Base-by-base conservation (phyloP, 345 rosid species). In the Sonneratia caseolaris region DNA sequence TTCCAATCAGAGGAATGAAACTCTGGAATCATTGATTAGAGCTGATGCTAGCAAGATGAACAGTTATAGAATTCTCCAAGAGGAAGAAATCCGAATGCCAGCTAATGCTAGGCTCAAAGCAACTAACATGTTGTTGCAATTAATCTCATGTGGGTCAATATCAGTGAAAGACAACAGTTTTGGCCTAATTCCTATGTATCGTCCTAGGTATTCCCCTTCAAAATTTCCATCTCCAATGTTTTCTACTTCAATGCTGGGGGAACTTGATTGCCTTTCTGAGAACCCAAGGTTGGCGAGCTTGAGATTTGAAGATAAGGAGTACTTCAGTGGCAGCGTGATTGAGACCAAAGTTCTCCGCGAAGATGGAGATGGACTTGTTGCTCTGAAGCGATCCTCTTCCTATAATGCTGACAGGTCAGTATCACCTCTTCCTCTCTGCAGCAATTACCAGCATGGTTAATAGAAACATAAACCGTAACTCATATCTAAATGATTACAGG, bases 61-160 rank as follows among this genome's bases (percentile, higher is more conserved):
- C 78, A 89, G 97, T 75, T 92, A 90, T 75, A 86, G 97, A 83
- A 92, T 92, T 76, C 88, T 86, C 69, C 87, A 86, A 72, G 90
- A 86, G 84, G 98, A 89, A 78, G 94, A 90, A 19, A 70, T 87
- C 71, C 87, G 88, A 74, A 80, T 87, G 82, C 86, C 91, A 1
- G 65, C 79, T 78, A 80, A 84, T 68, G 72, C 91, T 16, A 88
- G 89, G 79, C 79, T 92, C 69, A 92, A 86, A 79, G 92, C 97
- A 61, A 76, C 92, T 5, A 89, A 77, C 76, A 82, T 90, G 89
- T 72, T 95, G 76, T 81, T 95, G 97, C 99, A 95, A 55, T 76
- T 95, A 86, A 92, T 95, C 77, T 92, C 99, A 0, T 92, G 99
- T 55, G 99, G 99, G 15, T 95, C 98, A 36, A 81, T 95, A 84